Percentiles rank a stretch among this genome's conserved stretches.
Conservation (phyloP, 352 stramenopile genomes). For the Pilasporangium apinafurcum region DNA sequence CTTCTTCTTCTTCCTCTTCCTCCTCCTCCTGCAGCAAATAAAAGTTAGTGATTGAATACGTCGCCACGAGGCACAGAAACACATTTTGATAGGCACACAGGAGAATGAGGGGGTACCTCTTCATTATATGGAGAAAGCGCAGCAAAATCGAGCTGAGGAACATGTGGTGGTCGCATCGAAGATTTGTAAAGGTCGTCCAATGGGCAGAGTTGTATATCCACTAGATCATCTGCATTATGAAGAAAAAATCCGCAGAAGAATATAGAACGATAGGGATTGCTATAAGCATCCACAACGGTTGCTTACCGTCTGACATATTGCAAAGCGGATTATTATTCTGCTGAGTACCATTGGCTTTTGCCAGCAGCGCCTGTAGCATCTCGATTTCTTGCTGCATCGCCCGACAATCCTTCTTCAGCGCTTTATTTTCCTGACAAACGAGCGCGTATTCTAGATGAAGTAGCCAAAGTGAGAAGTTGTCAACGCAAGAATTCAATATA, state of each 20-base stretch:
- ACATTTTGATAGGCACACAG: neutral
- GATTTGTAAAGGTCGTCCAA: conserved; percentile 2
- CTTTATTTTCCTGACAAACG: conserved; percentile 45
- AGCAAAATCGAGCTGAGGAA: conserved; percentile 47
- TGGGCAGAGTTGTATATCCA: conserved; percentile 19
- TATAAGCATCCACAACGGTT: too few species aligned
- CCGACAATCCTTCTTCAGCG: conserved; percentile 38
- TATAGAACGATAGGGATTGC: neutral
- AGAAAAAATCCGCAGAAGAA: neutral
- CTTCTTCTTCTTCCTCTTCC: conserved; percentile 23
- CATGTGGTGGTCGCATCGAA: conserved; percentile 9
- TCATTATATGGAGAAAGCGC: conserved; percentile 46
- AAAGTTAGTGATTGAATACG: conserved; percentile 1
- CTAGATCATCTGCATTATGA: conserved; percentile 15
- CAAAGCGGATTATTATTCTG: neutral
- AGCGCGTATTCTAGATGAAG: conserved; percentile 26
- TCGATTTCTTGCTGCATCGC: conserved; percentile 49
- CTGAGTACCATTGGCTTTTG: conserved; percentile 2
- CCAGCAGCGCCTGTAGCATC: conserved; percentile 27
- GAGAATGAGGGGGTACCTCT: conserved; percentile 17
- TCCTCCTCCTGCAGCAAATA: conserved; percentile 20
- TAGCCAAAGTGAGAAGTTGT: neutral
- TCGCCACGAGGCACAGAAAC: neutral
- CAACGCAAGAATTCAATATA: neutral
- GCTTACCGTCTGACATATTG: conserved; percentile 8